Evolutionary conservation across 2,329 filamentous ascomycete species (phyloP), one percentile per base, ranked within the genome.

Genomic region (Pestalotiopsis sp.): DNA sequence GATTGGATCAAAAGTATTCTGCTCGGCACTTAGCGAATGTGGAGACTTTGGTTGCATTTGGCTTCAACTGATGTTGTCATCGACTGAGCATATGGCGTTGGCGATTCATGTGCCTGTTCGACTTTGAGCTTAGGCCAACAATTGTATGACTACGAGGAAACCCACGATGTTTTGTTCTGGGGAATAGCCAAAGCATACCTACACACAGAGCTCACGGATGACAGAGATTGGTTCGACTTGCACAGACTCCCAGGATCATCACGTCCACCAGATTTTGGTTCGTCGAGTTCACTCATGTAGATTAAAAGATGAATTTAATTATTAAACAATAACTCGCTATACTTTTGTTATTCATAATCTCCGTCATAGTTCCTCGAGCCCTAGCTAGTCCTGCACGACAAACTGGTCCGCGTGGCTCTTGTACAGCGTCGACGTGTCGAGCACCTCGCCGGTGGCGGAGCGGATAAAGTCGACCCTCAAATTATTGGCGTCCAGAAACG

Each of bases 391-490:
- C 25, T 59, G 81, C 45, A 80, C 75, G 3, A 86, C 84, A 76
- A 87, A 87, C 61, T 76, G 77, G 62, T 81, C 72, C 1, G 69
- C 71, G 71, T 87, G 86, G 36, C 78, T 77, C 78, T 88, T 88
- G 72, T 82, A 85, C 73, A 88, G 72, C 25, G 78, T 78, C 12
- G 83, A 84, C 9, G 79, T 77, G 73, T 88, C 86, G 68, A 88
- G 70, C 6, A 85, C 69, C 64, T 81, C 79, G 1, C 86, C 86
- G 0, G 83, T 87, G 1, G 79, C 74, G 0, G 84, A 87, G 2
- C 78, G 77, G 45, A 85, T 79, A 71, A 89, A 89, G 12, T 87
- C 81, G 4, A 89, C 80, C 72, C 82, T 78, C 70, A 89, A 69
- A 31, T 84, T 75, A 4, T 84, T 79, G 65, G 72, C 74, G 72